These are phyloP conservation scores for Lathyrus oleraceus DNA, from an alignment of 306 rosid genomes.

Conservation along the genomic window DNA sequence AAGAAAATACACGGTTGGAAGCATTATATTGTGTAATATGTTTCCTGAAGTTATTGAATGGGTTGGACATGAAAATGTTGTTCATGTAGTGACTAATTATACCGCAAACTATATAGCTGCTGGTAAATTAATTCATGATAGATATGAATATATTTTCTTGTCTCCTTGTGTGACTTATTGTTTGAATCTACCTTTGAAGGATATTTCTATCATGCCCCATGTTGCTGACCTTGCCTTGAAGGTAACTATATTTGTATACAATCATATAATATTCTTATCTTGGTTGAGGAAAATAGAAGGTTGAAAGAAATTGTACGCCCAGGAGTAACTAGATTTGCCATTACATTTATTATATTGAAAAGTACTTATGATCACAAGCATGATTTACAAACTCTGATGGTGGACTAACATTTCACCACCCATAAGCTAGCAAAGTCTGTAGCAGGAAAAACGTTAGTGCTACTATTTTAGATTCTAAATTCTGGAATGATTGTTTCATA, in stretches of 20 bases:
- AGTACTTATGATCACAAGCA: background rate
- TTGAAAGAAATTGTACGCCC: background rate
- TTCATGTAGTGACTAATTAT: background rate
- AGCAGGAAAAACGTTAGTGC: background rate
- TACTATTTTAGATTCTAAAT: background rate
- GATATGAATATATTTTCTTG: background rate
- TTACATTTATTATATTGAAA: background rate
- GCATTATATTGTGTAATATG: background rate
- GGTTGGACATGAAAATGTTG: background rate
- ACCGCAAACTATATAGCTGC: background rate
- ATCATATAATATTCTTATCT: background rate
- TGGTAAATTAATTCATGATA: background rate
- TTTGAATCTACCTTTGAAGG: conserved; percentile 4
- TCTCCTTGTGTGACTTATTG: background rate
- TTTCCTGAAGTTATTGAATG: background rate
- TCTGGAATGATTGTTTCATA: background rate
- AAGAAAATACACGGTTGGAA: background rate
- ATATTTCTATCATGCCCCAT: background rate
- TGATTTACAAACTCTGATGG: background rate
- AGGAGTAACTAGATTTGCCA: background rate
- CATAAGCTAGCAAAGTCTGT: background rate
- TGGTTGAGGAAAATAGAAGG: background rate
- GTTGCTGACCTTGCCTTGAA: background rate
- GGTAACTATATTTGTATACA: background rate
- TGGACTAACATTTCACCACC: background rate